phyloP scores from a whole-genome alignment of 2,329 filamentous ascomycete genomes.

The Fusarium musae region DNA sequence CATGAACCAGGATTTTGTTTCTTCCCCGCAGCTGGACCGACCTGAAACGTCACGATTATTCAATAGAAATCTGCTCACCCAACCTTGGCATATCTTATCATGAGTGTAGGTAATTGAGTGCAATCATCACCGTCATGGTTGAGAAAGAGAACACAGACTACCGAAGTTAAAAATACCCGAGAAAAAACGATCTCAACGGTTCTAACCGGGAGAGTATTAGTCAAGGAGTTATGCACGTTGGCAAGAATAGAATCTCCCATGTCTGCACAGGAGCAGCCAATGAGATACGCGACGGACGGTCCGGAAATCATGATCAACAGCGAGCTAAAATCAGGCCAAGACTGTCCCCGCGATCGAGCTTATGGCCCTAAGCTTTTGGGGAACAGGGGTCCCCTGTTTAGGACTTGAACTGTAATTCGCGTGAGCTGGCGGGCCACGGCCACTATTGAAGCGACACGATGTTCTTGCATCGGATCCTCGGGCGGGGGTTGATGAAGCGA shows the following conservation, averaged over 20 bases:
- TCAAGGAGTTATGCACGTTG: neutral
- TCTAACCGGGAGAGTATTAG: slow-evolving; percentile 5
- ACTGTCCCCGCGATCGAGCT: slow-evolving; percentile 20
- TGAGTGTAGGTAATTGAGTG: neutral
- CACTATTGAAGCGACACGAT: slow-evolving; percentile 23
- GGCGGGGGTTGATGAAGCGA: neutral
- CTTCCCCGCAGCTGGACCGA: slow-evolving; percentile 3
- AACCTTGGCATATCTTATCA: slow-evolving; percentile 3
- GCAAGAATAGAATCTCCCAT: slow-evolving; percentile 13
- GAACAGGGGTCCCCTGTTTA: slow-evolving; percentile 12
- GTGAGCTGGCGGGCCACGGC: neutral
- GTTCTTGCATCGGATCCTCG: slow-evolving; percentile 10
- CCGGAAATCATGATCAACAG: slow-evolving; percentile 5
- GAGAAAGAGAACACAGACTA: neutral
- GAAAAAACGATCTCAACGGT: neutral
- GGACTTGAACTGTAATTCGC: neutral
- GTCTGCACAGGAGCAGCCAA: neutral
- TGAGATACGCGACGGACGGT: neutral
- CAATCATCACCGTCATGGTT: slow-evolving; percentile 16
- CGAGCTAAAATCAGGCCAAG: slow-evolving; percentile 8
- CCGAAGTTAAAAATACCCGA: slow-evolving; percentile 15
- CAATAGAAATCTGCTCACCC: neutral
- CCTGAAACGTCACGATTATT: slow-evolving; percentile 27
- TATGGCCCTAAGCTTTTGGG: neutral
- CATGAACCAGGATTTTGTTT: neutral